Conservation (phyloP, 1,284 basidiomycete species). For the Marasmius fiardii region DNA sequence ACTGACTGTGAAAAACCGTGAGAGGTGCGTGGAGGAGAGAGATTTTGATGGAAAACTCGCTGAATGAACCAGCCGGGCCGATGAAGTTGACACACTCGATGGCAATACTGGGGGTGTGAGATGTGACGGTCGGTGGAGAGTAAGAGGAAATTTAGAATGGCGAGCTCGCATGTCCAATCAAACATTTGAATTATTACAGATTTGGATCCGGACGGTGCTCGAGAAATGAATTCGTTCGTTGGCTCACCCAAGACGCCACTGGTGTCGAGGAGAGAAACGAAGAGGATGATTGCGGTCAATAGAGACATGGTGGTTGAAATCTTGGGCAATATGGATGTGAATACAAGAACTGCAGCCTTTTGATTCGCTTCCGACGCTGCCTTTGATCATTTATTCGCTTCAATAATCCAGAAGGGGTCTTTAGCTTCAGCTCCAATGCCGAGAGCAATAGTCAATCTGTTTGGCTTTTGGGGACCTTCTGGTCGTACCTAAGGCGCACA, state of each 20-base stretch:
- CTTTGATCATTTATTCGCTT: too few relatives aligned
- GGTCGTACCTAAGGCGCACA: too few relatives aligned
- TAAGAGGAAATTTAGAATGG: not conserved
- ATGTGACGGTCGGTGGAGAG: not conserved
- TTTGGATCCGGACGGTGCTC: conserved; percentile 32
- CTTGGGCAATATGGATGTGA: too few relatives aligned
- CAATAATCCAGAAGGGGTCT: too few relatives aligned
- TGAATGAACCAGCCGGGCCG: conserved; percentile 67
- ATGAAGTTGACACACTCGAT: conserved; percentile 63
- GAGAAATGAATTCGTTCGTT: not conserved
- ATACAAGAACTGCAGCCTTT: too few relatives aligned
- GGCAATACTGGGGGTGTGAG: conserved; percentile 55
- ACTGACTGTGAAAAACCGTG: conserved; percentile 33
- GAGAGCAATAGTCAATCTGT: too few relatives aligned
- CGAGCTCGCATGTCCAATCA: conserved; percentile 43
- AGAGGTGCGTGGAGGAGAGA: conserved; percentile 10
- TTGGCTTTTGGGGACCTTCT: too few relatives aligned
- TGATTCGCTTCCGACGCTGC: too few relatives aligned
- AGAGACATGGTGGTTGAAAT: too few relatives aligned
- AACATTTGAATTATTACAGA: conserved; percentile 58
- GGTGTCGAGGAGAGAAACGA: not conserved
- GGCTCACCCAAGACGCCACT: not conserved
- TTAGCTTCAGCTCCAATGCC: too few relatives aligned
- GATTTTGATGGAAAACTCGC: conserved; percentile 24
- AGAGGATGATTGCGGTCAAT: not conserved